phyloP scores from a whole-genome alignment of 208 protist species.

The Acanthamoeba divionensis region DNA sequence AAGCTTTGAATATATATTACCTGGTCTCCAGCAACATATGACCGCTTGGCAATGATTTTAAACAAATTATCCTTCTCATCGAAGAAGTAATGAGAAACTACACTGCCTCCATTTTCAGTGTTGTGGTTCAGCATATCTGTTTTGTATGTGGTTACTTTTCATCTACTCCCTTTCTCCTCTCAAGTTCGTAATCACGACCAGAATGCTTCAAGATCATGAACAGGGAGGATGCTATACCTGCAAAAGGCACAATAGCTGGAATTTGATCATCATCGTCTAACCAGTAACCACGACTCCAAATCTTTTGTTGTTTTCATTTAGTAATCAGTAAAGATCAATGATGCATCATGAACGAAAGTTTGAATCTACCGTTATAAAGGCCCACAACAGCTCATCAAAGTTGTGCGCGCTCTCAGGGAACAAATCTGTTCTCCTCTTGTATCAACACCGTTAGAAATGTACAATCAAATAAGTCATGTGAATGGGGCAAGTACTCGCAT shows the following conservation, averaged over 20 bases:
- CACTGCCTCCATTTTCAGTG: neutral
- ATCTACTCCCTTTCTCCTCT: too few relatives aligned
- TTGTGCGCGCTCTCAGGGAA: neutral
- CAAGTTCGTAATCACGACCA: neutral
- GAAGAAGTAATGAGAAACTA: neutral
- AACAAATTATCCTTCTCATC: neutral
- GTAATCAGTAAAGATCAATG: neutral
- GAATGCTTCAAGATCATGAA: neutral
- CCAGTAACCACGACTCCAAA: neutral
- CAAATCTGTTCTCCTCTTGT: neutral
- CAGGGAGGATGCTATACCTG: neutral
- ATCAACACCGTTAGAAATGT: neutral
- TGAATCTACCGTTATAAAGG: neutral
- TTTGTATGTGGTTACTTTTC: too few relatives aligned
- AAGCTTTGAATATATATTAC: neutral
- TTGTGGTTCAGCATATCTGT: neutral
- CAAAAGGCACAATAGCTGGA: neutral
- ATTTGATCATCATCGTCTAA: neutral
- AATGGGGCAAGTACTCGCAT: neutral
- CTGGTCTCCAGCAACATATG: neutral
- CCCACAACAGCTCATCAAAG: neutral
- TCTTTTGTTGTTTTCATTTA: neutral
- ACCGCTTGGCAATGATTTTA: neutral
- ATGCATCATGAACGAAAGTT: neutral
- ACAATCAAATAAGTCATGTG: neutral